Percentiles rank a stretch among this genome's conserved stretches.
These are phyloP conservation scores for Alternaria dauci DNA, from an alignment of 2,329 filamentous ascomycete species.

Conservation along the genomic window DNA sequence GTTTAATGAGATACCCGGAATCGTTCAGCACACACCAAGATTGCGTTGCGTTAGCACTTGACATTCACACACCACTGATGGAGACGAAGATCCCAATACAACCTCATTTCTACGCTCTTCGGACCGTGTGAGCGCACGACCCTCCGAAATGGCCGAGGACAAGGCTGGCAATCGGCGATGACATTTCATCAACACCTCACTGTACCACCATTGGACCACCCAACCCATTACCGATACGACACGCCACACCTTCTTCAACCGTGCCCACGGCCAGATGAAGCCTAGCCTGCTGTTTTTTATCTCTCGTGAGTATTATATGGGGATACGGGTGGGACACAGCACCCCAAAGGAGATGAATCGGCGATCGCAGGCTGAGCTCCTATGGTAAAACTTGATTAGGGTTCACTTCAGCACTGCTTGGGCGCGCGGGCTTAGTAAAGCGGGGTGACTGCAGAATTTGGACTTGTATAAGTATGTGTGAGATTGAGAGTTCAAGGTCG, in stretches of 20 bases:
- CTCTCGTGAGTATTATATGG: background rate
- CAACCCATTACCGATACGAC: slow-evolving; percentile 1
- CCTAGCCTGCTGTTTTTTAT: background rate
- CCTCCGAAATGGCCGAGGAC: slow-evolving; percentile 12
- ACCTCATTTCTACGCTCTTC: background rate
- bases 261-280: background rate
- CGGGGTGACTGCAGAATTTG: slow-evolving; percentile 10
- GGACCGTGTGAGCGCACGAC: background rate
- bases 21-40: background rate
- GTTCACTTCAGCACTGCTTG: background rate
- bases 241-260: slow-evolving; percentile 3
- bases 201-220: background rate
- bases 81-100: background rate
- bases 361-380: slow-evolving; percentile 17
- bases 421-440: slow-evolving; percentile 10
- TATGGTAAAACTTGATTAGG: slow-evolving; percentile 11
- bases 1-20: background rate
- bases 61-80: background rate
- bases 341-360: slow-evolving; percentile 11
- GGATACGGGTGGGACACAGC: background rate
- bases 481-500: background rate
- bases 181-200: slow-evolving; percentile 6
- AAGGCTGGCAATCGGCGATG: slow-evolving; percentile 19
- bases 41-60: background rate
- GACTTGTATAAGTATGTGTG: background rate